A percentile compares a stretch with the other conserved stretches of the same genome.
Evolutionary conservation across 495 filamentous ascomycete genomes (phyloP).

Genomic region (Penicillium waksmanii): DNA sequence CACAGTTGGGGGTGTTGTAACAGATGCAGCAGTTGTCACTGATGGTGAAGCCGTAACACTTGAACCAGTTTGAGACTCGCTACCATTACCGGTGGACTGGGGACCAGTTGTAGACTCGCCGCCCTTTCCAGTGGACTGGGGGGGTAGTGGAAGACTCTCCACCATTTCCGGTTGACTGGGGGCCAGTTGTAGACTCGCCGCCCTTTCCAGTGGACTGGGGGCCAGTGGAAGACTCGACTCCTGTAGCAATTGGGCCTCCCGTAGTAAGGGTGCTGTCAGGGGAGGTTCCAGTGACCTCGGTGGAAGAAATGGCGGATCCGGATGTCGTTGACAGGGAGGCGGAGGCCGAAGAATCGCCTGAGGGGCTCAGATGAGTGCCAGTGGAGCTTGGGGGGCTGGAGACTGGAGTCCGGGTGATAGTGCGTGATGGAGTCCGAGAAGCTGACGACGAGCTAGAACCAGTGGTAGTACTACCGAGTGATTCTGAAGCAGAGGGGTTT

Average conservation of each 20-base stretch:
- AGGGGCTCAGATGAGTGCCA: not conserved
- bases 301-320: not conserved
- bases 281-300: not conserved
- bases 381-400: not conserved
- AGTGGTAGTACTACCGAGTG: not conserved
- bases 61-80: conserved; percentile 8
- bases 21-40: conserved; percentile 44
- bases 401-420: not conserved
- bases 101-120: conserved; percentile 1
- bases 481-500: conserved; percentile 4
- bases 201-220: conserved; percentile 6
- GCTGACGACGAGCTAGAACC: conserved; percentile 1
- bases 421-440: not conserved
- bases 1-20: conserved; percentile 27
- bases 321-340: not conserved
- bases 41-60: conserved; percentile 47
- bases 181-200: not conserved
- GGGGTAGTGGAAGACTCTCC: not conserved
- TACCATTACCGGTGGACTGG: not conserved
- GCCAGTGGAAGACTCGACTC: not conserved
- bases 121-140: conserved; percentile 6
- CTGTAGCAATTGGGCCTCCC: not conserved
- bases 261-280: not conserved
- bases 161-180: not conserved
- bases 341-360: not conserved